phyloP scores from a whole-genome alignment of 2,329 filamentous ascomycete genomes.

The Botrytis pseudocinerea region DNA sequence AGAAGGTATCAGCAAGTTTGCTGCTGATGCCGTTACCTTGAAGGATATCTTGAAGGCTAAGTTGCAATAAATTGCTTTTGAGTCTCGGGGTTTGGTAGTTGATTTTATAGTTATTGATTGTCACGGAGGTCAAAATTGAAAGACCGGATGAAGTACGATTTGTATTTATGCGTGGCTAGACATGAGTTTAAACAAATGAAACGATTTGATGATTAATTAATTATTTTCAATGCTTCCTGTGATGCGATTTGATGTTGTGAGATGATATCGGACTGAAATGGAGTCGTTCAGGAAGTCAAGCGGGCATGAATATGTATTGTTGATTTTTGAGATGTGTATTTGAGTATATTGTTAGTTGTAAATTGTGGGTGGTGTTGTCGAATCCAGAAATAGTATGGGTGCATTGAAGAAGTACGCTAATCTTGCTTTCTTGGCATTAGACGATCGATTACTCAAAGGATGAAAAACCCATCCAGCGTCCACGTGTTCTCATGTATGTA shows the following conservation, averaged over 20 bases:
- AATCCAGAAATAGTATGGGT: not conserved
- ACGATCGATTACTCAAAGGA: not conserved
- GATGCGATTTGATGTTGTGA: not conserved
- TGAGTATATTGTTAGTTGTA: not conserved
- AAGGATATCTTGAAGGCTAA: slow-evolving; percentile 91
- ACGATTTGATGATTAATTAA: slow-evolving; percentile 9
- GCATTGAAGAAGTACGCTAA: not conserved
- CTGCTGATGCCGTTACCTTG: slow-evolving; percentile 89
- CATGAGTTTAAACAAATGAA: slow-evolving; percentile 8
- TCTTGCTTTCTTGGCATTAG: not conserved
- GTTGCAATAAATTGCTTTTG: slow-evolving; percentile 49
- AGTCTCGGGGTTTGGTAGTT: not conserved
- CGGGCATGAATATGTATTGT: not conserved
- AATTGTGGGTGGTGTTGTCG: not conserved
- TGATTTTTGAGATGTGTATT: not conserved
- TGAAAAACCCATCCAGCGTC: not conserved
- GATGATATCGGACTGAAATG: not conserved
- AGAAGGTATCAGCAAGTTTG: slow-evolving; percentile 99
- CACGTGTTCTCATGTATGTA: not conserved
- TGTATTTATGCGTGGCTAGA: slow-evolving; percentile 1
- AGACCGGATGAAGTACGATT: not conserved
- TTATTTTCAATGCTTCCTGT: not conserved
- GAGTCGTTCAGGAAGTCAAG: not conserved
- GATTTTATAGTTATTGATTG: slow-evolving; percentile 3
- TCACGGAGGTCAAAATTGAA: slow-evolving; percentile 16